Percentiles rank a stretch among this genome's conserved stretches.
These are phyloP conservation scores for Lichtheimia ramosa DNA, from an alignment of 371 early-diverging fungal genomes.

Conservation along the genomic window DNA sequence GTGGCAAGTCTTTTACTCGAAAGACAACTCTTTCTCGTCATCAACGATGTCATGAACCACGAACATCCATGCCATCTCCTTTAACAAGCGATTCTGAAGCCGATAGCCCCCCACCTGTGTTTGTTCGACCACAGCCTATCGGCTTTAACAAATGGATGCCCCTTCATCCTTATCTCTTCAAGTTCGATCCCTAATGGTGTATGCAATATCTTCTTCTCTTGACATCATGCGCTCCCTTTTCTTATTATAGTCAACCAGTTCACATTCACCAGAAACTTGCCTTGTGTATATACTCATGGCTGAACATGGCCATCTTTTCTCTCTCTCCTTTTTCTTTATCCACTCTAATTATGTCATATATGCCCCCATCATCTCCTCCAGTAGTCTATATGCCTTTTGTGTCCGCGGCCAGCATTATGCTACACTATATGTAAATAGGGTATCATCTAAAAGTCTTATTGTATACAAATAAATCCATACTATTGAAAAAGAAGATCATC, in stretches of 20 bases:
- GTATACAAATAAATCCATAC: too few relatives aligned
- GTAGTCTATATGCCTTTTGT: conserved; percentile 1
- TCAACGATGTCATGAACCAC: conserved; percentile 31
- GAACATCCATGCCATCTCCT: conserved; percentile 5
- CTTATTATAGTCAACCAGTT: too few relatives aligned
- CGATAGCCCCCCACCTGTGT: conserved; percentile 1
- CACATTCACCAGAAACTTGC: too few relatives aligned
- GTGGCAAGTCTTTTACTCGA: conserved; percentile 64
- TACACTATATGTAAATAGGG: conserved; percentile 13
- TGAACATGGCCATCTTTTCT: too few relatives aligned
- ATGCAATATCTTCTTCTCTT: not conserved
- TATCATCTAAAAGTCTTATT: too few relatives aligned
- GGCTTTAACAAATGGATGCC: conserved; percentile 2
- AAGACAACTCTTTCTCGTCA: conserved; percentile 71
- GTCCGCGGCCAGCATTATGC: conserved; percentile 1
- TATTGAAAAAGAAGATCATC: too few relatives aligned
- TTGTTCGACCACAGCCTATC: conserved; percentile 8
- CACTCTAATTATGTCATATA: too few relatives aligned
- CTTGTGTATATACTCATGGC: too few relatives aligned
- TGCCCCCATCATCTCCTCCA: too few relatives aligned
- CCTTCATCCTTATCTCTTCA: conserved; percentile 2
- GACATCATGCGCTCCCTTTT: too few relatives aligned
- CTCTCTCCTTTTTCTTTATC: too few relatives aligned
- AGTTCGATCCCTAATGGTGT: conserved; percentile 1
- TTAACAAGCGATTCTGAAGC: not conserved